phyloP scores from a whole-genome alignment of 2,329 filamentous ascomycete genomes.

The Aspergillus sp. region DNA sequence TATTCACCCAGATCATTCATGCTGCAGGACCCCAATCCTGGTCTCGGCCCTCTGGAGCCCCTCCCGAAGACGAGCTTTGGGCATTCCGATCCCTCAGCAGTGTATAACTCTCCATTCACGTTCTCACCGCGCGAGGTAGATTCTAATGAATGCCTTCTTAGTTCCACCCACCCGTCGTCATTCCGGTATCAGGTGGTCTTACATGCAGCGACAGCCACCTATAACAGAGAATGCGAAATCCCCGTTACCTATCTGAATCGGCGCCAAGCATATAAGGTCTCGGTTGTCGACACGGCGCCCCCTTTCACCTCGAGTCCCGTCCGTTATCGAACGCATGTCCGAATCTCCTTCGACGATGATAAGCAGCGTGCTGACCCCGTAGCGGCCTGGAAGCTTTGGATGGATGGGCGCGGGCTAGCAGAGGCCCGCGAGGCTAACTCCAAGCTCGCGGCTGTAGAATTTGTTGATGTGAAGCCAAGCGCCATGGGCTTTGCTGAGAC shows the following conservation, averaged over 20 bases:
- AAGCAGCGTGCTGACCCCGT: slow-evolving; percentile 77
- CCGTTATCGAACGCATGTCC: slow-evolving; percentile 66
- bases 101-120: background rate
- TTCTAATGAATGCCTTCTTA: background rate
- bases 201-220: background rate
- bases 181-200: background rate
- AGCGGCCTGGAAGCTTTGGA: slow-evolving; percentile 83
- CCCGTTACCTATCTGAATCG: background rate
- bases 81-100: background rate
- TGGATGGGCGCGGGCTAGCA: slow-evolving; percentile 83
- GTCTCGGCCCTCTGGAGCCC: background rate
- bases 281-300: background rate
- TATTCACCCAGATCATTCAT: background rate
- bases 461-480: background rate
- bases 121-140: background rate
- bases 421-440: background rate
- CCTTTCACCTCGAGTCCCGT: background rate
- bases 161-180: background rate
- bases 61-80: background rate
- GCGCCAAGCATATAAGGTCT: background rate
- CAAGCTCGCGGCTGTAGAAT: background rate
- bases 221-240: background rate
- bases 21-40: background rate
- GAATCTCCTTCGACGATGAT: slow-evolving; percentile 89
- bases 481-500: background rate